These are phyloP conservation scores for Cyclocybe cylindracea DNA, from an alignment of 768 basidiomycete species.

Conservation along the genomic window DNA sequence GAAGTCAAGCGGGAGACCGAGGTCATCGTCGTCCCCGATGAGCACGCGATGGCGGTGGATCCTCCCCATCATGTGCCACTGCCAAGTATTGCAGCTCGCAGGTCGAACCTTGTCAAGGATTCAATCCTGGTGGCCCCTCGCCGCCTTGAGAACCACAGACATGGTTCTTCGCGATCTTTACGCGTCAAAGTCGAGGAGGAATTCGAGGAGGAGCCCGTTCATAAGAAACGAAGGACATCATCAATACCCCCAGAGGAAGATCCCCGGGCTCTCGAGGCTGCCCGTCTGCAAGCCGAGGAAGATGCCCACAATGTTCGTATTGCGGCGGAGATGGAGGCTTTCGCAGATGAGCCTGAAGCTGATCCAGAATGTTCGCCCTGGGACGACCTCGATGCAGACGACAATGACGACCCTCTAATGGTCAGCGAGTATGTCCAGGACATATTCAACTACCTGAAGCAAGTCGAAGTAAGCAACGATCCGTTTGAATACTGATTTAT, in stretches of 20 bases:
- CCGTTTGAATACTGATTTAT: background rate
- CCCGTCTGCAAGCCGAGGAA: slow-evolving; percentile 43
- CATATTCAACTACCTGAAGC: slow-evolving; percentile 90
- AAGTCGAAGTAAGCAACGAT: slow-evolving; percentile 68
- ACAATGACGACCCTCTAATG: slow-evolving; percentile 93
- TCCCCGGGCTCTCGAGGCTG: slow-evolving; percentile 31
- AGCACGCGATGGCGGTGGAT: slow-evolving; percentile 60
- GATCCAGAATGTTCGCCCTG: slow-evolving; percentile 69
- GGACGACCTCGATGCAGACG: slow-evolving; percentile 94
- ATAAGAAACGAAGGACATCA: slow-evolving; percentile 73
- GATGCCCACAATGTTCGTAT: slow-evolving; percentile 44
- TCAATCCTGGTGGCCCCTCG: slow-evolving; percentile 18
- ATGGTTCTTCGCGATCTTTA: slow-evolving; percentile 25
- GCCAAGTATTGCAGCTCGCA: slow-evolving; percentile 41
- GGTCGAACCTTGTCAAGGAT: slow-evolving; percentile 35
- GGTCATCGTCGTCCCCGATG: slow-evolving; percentile 32
- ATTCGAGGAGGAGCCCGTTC: slow-evolving; percentile 61
- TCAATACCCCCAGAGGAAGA: slow-evolving; percentile 64
- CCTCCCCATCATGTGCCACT: slow-evolving; percentile 35
- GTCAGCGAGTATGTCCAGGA: slow-evolving; percentile 95
- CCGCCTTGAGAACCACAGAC: slow-evolving; percentile 8
- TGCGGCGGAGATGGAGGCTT: slow-evolving; percentile 51
- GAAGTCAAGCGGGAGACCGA: slow-evolving; percentile 14
- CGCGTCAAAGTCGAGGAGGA: slow-evolving; percentile 33
- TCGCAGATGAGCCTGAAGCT: slow-evolving; percentile 57